These are phyloP conservation scores for Phaffomyces opuntiae DNA, from an alignment of 805 yeast genomes.

Conservation along the genomic window DNA sequence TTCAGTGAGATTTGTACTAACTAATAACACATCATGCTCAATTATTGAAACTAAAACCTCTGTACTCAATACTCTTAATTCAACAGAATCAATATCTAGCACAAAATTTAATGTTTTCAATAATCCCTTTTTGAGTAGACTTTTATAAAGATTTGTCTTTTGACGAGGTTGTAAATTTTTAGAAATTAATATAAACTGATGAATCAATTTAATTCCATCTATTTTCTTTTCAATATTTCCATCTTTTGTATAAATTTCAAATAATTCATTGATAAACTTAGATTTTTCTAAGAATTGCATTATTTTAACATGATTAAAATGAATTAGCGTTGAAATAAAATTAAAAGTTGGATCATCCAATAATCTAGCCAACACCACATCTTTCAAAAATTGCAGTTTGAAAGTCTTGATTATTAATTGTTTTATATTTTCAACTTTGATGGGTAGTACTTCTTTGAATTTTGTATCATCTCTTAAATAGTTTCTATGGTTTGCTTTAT, in stretches of 20 bases:
- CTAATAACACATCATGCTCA: conserved; percentile 72
- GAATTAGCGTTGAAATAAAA: conserved; percentile 59
- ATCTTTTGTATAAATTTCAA: conserved; percentile 41
- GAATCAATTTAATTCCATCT: conserved; percentile 72
- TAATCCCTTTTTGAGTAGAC: conserved; percentile 61
- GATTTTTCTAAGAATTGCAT: conserved; percentile 48
- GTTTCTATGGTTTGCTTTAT: conserved; percentile 74
- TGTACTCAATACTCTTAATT: conserved; percentile 62
- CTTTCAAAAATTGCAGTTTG: conserved; percentile 73
- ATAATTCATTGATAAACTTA: conserved; percentile 49
- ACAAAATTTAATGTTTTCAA: conserved; percentile 69
- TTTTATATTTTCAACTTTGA: conserved; percentile 41
- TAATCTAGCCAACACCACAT: conserved; percentile 75
- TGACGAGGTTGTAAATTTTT: conserved; percentile 56
- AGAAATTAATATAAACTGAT: conserved; percentile 73
- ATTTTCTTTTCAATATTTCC: conserved; percentile 19
- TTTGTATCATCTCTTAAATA: conserved; percentile 49
- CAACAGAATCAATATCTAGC: conserved; percentile 40
- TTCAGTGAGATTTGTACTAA: conserved; percentile 23
- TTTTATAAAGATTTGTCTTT: conserved; percentile 55
- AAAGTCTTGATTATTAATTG: conserved; percentile 66
- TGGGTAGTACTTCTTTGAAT: conserved; percentile 68
- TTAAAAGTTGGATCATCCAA: conserved; percentile 76
- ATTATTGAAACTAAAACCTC: conserved; percentile 75
- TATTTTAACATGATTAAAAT: conserved; percentile 60